Percentiles rank a stretch among this genome's conserved stretches.
Conservation (phyloP, 2,329 filamentous ascomycete genomes). For the Pyricularia sp. region DNA sequence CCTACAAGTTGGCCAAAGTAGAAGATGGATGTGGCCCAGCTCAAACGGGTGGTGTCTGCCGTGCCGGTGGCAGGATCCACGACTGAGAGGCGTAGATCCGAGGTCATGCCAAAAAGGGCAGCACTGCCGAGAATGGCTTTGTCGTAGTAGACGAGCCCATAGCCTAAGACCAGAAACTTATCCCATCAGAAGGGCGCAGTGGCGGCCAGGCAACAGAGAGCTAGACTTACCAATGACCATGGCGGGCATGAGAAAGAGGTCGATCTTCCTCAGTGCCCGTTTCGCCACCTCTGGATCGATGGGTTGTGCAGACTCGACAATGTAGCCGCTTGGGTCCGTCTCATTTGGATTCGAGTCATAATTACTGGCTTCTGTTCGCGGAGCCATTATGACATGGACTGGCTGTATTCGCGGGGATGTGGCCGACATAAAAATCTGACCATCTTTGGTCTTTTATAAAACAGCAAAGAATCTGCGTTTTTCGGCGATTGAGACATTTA, state of each 20-base stretch:
- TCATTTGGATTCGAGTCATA: background rate
- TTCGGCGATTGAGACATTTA: background rate
- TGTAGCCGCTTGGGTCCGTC: background rate
- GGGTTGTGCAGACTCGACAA: background rate
- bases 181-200: background rate
- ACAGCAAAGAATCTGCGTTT: background rate
- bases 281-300: conserved; percentile 30
- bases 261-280: conserved; percentile 41
- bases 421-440: background rate
- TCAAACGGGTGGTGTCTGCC: conserved; percentile 53
- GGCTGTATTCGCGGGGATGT: background rate
- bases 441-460: no score
- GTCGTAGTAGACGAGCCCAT: conserved; percentile 59
- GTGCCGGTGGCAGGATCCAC: conserved; percentile 27
- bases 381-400: background rate
- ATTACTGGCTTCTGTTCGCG: background rate
- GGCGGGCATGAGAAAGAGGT: conserved; percentile 41
- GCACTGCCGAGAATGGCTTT: conserved; percentile 65
- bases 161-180: background rate
- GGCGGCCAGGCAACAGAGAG: background rate
- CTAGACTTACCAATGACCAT: conserved; percentile 34
- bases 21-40: conserved; percentile 67
- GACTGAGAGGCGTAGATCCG: conserved; percentile 48
- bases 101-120: conserved; percentile 63
- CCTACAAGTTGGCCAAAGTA: conserved; percentile 71